phyloP scores from a whole-genome alignment of 2,329 filamentous ascomycete species.

The Thielaviopsis musarum region DNA sequence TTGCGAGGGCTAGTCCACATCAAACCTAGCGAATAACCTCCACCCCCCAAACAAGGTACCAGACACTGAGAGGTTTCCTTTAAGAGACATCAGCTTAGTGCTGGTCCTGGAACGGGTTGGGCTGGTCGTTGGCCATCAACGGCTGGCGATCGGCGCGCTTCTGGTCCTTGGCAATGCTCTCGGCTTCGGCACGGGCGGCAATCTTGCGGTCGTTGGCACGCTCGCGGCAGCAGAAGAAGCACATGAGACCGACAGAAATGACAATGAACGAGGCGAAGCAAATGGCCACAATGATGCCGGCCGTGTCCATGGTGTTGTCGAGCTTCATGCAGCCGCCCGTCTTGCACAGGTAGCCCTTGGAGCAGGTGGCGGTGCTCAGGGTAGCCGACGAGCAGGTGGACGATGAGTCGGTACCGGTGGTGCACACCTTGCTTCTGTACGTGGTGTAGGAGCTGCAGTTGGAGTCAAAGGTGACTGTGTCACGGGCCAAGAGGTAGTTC shows the following conservation, averaged over 20 bases:
- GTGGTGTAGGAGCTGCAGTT: constrained; percentile 14
- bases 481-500: constrained; percentile 12
- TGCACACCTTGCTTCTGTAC: constrained; percentile 20
- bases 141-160: constrained; percentile 22
- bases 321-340: constrained; percentile 28
- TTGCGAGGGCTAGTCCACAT: no score
- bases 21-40: no score
- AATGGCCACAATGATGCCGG: constrained; percentile 31
- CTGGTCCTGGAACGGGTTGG: constrained; percentile 24
- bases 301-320: constrained; percentile 23
- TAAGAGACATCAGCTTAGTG: constrained; percentile 7
- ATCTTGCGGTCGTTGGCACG: constrained; percentile 26
- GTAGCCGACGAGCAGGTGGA: constrained; percentile 24
- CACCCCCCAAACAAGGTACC: background rate
- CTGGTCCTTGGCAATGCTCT: constrained; percentile 31
- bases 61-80: constrained; percentile 9
- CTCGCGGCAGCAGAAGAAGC: constrained; percentile 36
- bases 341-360: constrained; percentile 27
- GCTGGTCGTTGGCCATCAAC: constrained; percentile 19
- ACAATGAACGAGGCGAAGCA: constrained; percentile 27
- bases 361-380: constrained; percentile 24
- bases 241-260: constrained; percentile 24
- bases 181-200: constrained; percentile 30
- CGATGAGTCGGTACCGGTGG: constrained; percentile 17
- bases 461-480: constrained; percentile 3